Evolutionary conservation across 2,329 filamentous ascomycete genomes (phyloP).

Genomic region (Xylariaceae sp.): DNA sequence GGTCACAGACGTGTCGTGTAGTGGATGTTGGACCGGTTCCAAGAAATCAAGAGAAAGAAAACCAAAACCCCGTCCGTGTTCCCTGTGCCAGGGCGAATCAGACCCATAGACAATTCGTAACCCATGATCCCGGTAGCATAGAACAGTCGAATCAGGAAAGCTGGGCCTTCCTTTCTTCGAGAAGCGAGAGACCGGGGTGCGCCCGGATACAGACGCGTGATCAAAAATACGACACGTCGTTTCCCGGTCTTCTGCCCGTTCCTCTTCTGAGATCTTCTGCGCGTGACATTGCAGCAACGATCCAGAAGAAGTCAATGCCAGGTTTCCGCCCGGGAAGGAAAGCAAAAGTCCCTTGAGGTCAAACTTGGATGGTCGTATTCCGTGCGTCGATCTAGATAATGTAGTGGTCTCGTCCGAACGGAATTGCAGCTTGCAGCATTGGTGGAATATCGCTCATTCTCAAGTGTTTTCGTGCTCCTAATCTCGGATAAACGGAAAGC

Average conservation of each 20-base stretch:
- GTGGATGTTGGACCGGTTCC: no score
- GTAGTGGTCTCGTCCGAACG: not conserved
- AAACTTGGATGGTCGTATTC: not conserved
- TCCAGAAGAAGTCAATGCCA: not conserved
- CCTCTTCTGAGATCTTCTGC: not conserved
- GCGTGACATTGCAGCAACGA: not conserved
- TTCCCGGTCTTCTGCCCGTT: no score
- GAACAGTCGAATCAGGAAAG: constrained; percentile 1
- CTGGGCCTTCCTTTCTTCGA: not conserved
- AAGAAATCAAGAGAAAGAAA: not conserved
- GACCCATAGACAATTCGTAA: not conserved
- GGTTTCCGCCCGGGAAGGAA: not conserved
- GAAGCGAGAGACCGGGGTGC: not conserved
- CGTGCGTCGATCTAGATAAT: not conserved
- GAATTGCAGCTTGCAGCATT: not conserved
- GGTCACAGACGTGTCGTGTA: no score
- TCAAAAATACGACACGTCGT: not conserved
- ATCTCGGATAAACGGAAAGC: not conserved
- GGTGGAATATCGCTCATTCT: not conserved
- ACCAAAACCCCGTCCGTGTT: not conserved
- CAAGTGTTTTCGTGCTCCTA: not conserved
- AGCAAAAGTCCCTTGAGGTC: no score
- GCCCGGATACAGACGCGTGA: not conserved
- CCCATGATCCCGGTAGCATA: constrained; percentile 6
- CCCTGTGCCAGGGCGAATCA: no score